Base-by-base conservation (phyloP, 192 early-diverging fungal genomes). In the Phlyctochytrium bullatum region DNA sequence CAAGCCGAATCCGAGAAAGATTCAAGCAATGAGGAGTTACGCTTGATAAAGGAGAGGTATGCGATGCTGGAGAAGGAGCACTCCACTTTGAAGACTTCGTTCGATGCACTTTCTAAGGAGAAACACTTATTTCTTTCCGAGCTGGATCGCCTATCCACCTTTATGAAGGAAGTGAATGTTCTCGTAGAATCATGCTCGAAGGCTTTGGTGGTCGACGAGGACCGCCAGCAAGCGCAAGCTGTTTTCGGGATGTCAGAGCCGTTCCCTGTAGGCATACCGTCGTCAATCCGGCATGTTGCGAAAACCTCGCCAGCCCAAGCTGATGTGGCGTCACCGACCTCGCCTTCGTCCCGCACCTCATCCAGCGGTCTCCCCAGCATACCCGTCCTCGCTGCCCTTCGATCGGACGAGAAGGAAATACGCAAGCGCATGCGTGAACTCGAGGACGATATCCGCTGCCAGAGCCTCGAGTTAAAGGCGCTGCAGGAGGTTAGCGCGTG, bases 401-500 rank as follows among this genome's bases (percentile, higher is more conserved):
- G 65, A 6, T 31, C 69, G 40, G 66, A 65, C 52, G 65, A 64
- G 52, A 34, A 61, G 12, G 67, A 74, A 16, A 71, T 82, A 24
- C 72, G 80, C 16, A 29, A 61, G 47, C 4, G 60, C 6, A 53
- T 82, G 56, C 71, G 80, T 20, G 71, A 67, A 25, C 59, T 82
- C 20, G 71, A 82, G 40, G 80, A 82, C 59, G 80, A 82, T 64
- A 74, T 82, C 33, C 65, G 75, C 3, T 72, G 73, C 57, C 76
- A 78, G 53, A 59, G 72, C 2, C 34, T 71, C 1, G 69, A 71
- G 53, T 54, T 71, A 28, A 36, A 57, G 3, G 69, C 61, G 2
- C 29, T 71, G 1, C 62, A 71, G 30, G 50, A 64, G 30, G 69
- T 64, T 17, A 36, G 34, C 3, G 61, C 62, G 2, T 50, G 10